Percentiles rank a stretch among this genome's conserved stretches.
Conservation (phyloP, 352 stramenopile genomes). For the Phytopythium kandeliae region DNA sequence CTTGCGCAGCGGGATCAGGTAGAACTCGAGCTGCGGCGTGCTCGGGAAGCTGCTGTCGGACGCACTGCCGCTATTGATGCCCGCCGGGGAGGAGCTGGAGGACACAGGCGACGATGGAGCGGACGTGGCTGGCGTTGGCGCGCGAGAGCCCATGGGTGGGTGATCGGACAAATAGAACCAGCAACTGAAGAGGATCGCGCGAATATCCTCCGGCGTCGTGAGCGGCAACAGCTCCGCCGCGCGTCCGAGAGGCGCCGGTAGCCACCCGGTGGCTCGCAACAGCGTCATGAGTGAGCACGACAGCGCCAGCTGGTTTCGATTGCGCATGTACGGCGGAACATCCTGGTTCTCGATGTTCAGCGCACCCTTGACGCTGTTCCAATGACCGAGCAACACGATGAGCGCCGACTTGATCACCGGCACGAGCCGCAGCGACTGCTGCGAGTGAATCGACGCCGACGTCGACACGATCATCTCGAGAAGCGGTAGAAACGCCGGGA, state of each 20-base stretch:
- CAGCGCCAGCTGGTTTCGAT: constrained; percentile 59
- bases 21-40: constrained; percentile 65
- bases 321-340: constrained; percentile 79
- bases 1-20: constrained; percentile 69
- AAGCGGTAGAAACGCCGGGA: constrained; percentile 62
- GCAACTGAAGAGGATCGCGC: constrained; percentile 73
- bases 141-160: constrained; percentile 34
- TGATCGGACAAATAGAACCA: constrained; percentile 83
- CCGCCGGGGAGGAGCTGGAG: constrained; percentile 33
- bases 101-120: constrained; percentile 40
- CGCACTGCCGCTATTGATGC: constrained; percentile 15
- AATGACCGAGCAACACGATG: constrained; percentile 71
- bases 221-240: constrained; percentile 60
- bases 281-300: constrained; percentile 64
- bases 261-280: constrained; percentile 47
- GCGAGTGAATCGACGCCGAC: constrained; percentile 28
- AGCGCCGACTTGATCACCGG: constrained; percentile 70
- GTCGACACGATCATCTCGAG: constrained; percentile 37
- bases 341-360: constrained; percentile 59
- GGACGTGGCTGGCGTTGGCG: constrained; percentile 32
- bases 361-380: constrained; percentile 79
- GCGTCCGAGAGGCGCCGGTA: constrained; percentile 44
- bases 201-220: constrained; percentile 63
- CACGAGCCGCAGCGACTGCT: constrained; percentile 48
- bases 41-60: constrained; percentile 11